Evolutionary conservation across 1,284 basidiomycete genomes (phyloP).

Genomic region (Pisolithus thermaeus): DNA sequence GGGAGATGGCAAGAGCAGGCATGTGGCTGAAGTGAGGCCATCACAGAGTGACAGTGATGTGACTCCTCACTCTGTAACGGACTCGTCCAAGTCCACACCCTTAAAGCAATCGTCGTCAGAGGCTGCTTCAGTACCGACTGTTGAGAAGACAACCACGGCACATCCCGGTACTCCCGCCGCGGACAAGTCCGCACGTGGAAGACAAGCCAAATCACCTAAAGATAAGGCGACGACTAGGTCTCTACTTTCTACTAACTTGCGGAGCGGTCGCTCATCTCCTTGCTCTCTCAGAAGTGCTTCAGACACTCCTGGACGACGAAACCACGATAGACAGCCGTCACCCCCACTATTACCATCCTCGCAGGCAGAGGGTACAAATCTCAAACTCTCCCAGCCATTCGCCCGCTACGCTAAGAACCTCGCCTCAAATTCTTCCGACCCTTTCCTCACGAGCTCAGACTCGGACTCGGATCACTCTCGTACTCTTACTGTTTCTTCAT

Average conservation of each 20-base stretch:
- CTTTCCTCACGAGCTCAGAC: constrained; percentile 44
- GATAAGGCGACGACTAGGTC: constrained; percentile 28
- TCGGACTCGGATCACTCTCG: constrained; percentile 31
- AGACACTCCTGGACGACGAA: constrained; percentile 44
- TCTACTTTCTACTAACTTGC: constrained; percentile 3
- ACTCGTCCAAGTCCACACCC: constrained; percentile 13
- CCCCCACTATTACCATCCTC: constrained; percentile 46
- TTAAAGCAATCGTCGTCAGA: constrained; percentile 12
- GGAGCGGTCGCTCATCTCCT: background rate
- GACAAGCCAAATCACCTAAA: constrained; percentile 25
- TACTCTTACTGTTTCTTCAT: constrained; percentile 13
- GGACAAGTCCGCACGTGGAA: constrained; percentile 24
- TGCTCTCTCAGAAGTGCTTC: constrained; percentile 41
- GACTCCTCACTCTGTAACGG: constrained; percentile 15
- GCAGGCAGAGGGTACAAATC: constrained; percentile 51
- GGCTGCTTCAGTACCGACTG: constrained; percentile 9
- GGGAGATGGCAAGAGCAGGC: background rate
- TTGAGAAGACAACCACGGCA: constrained; percentile 21
- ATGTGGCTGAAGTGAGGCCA: background rate
- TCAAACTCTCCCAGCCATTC: constrained; percentile 28
- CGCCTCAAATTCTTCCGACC: constrained; percentile 47
- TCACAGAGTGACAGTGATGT: no score
- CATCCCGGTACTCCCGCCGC: constrained; percentile 14
- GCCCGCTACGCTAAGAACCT: constrained; percentile 24
- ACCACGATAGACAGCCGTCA: constrained; percentile 51